A percentile compares a stretch with the other conserved stretches of the same genome.
phyloP scores from a whole-genome alignment of 108 stramenopile genomes.

The Schizochytrium sp. region DNA sequence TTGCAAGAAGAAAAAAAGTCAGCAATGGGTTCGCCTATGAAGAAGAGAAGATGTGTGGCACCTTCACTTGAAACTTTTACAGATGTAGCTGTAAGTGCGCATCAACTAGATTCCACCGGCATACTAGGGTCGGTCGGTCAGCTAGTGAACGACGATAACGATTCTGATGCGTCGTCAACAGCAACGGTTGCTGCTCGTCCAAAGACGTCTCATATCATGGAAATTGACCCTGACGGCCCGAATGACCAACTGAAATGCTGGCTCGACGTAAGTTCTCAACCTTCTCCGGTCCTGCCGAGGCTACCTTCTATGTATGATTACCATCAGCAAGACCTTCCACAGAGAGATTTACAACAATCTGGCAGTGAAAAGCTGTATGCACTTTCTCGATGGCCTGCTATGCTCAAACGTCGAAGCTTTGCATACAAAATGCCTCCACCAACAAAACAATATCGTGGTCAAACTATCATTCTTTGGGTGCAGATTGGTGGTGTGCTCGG shows the following conservation, averaged over 20 bases:
- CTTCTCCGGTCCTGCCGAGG: background rate
- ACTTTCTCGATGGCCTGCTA: background rate
- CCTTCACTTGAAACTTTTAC: too few species aligned
- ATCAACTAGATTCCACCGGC: too few species aligned
- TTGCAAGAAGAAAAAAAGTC: too few species aligned
- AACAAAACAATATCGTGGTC: background rate
- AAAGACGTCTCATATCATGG: background rate
- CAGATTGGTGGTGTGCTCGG: constrained; percentile 2
- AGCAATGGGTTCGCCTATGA: too few species aligned
- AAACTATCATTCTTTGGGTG: background rate
- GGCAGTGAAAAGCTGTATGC: background rate
- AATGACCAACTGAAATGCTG: background rate
- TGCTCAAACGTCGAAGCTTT: background rate
- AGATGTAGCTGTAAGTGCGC: too few species aligned
- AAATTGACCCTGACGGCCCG: background rate
- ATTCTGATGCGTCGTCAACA: background rate
- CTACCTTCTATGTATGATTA: background rate
- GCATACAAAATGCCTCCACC: background rate
- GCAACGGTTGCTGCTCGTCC: background rate
- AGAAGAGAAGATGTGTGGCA: too few species aligned
- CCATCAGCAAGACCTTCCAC: background rate
- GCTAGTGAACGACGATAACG: too few species aligned
- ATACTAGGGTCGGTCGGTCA: too few species aligned
- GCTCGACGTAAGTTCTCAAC: background rate
- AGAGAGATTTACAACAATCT: background rate